Evolutionary conservation across 306 rosid species (phyloP), one percentile per base, ranked within the genome.

Genomic region (Vigna radiata): DNA sequence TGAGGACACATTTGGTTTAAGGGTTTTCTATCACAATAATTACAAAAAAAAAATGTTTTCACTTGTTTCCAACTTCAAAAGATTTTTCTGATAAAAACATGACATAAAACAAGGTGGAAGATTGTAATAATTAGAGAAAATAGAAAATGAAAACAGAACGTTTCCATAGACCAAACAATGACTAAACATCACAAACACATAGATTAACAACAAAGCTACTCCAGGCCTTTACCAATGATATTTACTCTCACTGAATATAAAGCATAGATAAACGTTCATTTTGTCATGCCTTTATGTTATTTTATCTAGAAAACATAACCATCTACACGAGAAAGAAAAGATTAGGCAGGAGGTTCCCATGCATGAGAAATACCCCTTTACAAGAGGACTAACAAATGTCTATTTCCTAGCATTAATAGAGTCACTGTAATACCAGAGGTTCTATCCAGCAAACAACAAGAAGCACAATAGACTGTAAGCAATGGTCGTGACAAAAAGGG

Each of bases 351-450:
- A 62, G 23, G 36, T 11, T 65, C 33, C 25, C 37, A 16, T n/a
- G n/a, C 64, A 29, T n/a, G 58, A 50, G 18, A 72, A 52, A 72
- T 17, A 19, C 16, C 59, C 52, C 60, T 79, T 52, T 72, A 59
- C 18, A 9, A 79, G 37, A 62, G 49, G 68, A 1, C 10, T 43
- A 8, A 36, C 27, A 61, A 7, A 10, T 39, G 31, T 18, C 5
- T 17, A 13, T 64, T 63, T 67, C 68, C 68, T 46, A 25, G 17
- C 15, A 41, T 41, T 41, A n/a, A 11, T 17, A 43, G 43, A 72
- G 64, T 64, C 43, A 56, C 58, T 50, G 58, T 17, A 23, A 23
- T 11, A 41, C 37, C 41, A 44, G 23, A 19, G 46, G 66, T 66
- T 19, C 27, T 39, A 62, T 50, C 56, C 55, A 60, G 13, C 18